Conservation (phyloP, 306 rosid species). For the Cicer chorassanicum region DNA sequence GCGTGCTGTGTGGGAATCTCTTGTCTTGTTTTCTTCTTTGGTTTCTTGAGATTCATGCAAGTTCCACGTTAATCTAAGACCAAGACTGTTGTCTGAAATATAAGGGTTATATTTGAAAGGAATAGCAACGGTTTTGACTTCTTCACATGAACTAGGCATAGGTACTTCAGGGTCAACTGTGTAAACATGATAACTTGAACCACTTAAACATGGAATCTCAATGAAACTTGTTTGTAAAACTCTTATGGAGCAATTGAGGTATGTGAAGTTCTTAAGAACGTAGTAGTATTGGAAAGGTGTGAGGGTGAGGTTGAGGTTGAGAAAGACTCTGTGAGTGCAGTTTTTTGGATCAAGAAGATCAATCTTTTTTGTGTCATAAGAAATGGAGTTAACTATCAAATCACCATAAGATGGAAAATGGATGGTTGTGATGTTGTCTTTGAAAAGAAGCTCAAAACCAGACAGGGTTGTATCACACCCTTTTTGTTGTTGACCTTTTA, state of each 20-base stretch:
- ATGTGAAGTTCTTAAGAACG: constrained; percentile 54
- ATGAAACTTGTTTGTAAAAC: constrained; percentile 41
- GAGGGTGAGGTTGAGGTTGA: constrained; percentile 67
- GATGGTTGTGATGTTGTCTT: constrained; percentile 59
- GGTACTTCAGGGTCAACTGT: constrained; percentile 59
- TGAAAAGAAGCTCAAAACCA: constrained; percentile 53
- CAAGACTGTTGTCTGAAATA: constrained; percentile 67
- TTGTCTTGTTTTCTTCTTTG: constrained; percentile 25
- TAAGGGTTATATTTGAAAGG: constrained; percentile 79
- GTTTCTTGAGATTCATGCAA: constrained; percentile 45
- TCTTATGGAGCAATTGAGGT: constrained; percentile 64
- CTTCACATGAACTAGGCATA: constrained; percentile 58
- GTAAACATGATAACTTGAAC: constrained; percentile 55
- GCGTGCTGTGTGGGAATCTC: constrained; percentile 39
- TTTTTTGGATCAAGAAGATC: constrained; percentile 67
- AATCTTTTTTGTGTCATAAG: constrained; percentile 60
- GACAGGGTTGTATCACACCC: not conserved
- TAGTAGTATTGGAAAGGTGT: constrained; percentile 68
- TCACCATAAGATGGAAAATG: constrained; percentile 65
- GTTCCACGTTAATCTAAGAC: constrained; percentile 75
- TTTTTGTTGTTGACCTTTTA: constrained; percentile 40
- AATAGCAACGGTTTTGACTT: constrained; percentile 63
- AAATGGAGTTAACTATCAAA: constrained; percentile 69
- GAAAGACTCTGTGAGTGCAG: constrained; percentile 70
- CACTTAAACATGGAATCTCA: constrained; percentile 74